Evolutionary conservation across 371 early-diverging fungal species (phyloP).

Genomic region (Mortierella sp.): DNA sequence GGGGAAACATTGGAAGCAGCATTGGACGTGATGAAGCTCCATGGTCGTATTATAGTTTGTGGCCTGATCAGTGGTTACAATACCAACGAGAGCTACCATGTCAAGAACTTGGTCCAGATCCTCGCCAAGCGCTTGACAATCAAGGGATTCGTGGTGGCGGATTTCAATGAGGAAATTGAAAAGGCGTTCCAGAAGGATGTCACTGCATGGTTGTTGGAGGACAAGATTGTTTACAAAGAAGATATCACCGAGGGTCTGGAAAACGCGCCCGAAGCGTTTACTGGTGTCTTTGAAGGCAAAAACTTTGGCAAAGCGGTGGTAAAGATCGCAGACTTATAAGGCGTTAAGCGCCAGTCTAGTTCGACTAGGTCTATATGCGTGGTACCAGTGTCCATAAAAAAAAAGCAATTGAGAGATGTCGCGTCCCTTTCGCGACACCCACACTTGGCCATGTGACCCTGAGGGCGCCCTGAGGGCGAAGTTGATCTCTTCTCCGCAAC

Average conservation of each 20-base stretch:
- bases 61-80: conserved; percentile 76
- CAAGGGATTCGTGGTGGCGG: conserved; percentile 65
- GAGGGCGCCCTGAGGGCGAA: too few relatives aligned
- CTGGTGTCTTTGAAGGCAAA: conserved; percentile 67
- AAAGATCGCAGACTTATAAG: conserved; percentile 57
- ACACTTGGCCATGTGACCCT: too few relatives aligned
- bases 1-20: conserved; percentile 56
- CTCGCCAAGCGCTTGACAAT: conserved; percentile 60
- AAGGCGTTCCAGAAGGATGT: conserved; percentile 57
- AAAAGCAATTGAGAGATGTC: too few relatives aligned
- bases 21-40: conserved; percentile 41
- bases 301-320: conserved; percentile 74
- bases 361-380: too few relatives aligned
- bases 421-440: too few relatives aligned
- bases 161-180: conserved; percentile 34
- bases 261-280: conserved; percentile 66
- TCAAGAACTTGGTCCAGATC: conserved; percentile 57
- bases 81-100: conserved; percentile 45
- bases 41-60: conserved; percentile 62
- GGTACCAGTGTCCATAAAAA: too few relatives aligned
- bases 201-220: conserved; percentile 53
- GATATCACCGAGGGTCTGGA: conserved; percentile 67
- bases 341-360: too few relatives aligned
- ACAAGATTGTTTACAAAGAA: conserved; percentile 62
- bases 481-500: too few relatives aligned